phyloP scores from a whole-genome alignment of 225 moss, liverwort and hornwort species.

The Straminergon stramineum region DNA sequence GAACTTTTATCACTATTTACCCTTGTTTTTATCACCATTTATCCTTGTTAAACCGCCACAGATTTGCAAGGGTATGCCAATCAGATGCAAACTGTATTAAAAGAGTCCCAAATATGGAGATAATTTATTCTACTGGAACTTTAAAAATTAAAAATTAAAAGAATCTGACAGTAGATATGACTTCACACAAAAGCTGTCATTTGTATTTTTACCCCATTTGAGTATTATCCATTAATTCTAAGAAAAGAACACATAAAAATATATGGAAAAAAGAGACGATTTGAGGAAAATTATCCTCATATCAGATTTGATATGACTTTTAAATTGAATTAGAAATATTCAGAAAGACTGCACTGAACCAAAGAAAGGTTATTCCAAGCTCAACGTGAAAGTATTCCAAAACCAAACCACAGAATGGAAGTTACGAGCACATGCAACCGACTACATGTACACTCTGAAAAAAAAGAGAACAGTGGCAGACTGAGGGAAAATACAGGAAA shows the following conservation, averaged over 20 bases:
- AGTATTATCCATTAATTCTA: no score
- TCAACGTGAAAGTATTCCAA: not conserved
- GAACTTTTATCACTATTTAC: not conserved
- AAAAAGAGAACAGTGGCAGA: not conserved
- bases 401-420: not conserved
- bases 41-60: not conserved
- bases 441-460: not conserved
- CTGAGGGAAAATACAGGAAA: not conserved
- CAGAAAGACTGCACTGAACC: not conserved
- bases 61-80: no score
- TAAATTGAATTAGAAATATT: not conserved
- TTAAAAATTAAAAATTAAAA: no score
- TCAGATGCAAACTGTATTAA: no score
- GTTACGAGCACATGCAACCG: not conserved
- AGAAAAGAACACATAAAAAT: not conserved
- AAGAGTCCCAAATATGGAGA: not conserved
- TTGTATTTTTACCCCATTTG: not conserved
- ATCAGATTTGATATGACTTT: no score
- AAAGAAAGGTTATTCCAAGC: not conserved
- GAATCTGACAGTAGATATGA: no score
- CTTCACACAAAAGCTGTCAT: no score
- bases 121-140: not conserved
- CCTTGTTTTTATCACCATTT: not conserved
- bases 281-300: no score
- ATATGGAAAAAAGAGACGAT: no score